Evolutionary conservation across 2,329 filamentous ascomycete genomes (phyloP), one percentile per base, ranked within the genome.

Genomic region (Epichloe brachyelytri): DNA sequence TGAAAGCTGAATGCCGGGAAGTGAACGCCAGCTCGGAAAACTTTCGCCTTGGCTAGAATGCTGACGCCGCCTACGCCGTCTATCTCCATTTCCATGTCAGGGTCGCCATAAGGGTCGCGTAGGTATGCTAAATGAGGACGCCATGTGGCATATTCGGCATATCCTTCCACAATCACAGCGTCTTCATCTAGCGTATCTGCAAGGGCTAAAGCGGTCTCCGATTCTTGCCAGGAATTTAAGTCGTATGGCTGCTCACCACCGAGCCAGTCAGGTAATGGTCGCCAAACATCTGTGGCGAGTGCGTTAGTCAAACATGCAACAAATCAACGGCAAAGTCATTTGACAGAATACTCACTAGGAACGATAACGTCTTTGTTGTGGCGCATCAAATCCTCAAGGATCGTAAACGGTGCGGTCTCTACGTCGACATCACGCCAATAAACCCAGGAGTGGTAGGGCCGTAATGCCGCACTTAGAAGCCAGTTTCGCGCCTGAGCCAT

Each of bases 391-490:
- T 98, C 93, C 65, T 98, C 93, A 56, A 98, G 71, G 59, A 98
- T 97, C 0, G 93, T 97, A 63, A 91, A 93, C 0, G 93, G 93
- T 2, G 93, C 93, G 2, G 93, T 98, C 69, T 97, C 89, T 8
- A 98, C 93, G 69, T 98, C 93, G 22, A 95, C 93, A 71, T 98
- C 93, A 68, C 93, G 83, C 93, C 93, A 98, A 65, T 98, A 98
- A 10, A 98, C 93, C 93, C 93, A 98, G 57, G 90, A 96, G 65
- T 98, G 93, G 49, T 93, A 94, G 2, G 93, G 93, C 43, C 93
- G 82, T 50, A 98, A 72, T 20, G 93, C 91, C 40, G 93, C 91
- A 62, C 89, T 96, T 51, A 98, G 71, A 49, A 98, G 75, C 93
- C 93, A 98, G 69, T 98, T 98, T 55, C 93, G 80, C 48, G 93